Percentiles rank a stretch among this genome's conserved stretches.
phyloP scores from a whole-genome alignment of 2,329 filamentous ascomycete genomes.

The Apiospora arundinis region DNA sequence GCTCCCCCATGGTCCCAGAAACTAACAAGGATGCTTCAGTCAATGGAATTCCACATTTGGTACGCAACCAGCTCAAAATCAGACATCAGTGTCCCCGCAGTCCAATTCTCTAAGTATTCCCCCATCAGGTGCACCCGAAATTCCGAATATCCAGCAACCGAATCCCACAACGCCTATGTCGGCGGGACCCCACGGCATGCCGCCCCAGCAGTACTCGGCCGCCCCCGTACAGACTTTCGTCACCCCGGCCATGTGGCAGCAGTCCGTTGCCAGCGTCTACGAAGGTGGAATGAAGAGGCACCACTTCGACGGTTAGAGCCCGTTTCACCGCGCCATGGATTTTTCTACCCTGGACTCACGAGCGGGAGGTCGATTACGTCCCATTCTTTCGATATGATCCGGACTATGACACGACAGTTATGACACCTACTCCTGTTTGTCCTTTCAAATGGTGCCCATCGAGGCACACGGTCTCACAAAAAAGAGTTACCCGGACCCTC shows the following conservation, averaged over 20 bases:
- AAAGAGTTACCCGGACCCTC: background rate
- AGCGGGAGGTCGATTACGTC: background rate
- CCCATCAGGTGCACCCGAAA: conserved; percentile 60
- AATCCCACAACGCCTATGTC: conserved; percentile 53
- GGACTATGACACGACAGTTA: conserved; percentile 11
- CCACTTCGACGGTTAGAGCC: conserved; percentile 49
- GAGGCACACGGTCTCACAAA: background rate
- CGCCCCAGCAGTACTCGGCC: conserved; percentile 58
- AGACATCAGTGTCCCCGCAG: conserved; percentile 50
- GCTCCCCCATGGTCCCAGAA: background rate
- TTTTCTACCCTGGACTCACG: background rate
- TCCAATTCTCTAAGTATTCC: conserved; percentile 59
- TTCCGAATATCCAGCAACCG: conserved; percentile 61
- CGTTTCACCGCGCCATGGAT: background rate
- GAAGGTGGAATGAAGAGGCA: conserved; percentile 67
- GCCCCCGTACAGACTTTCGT: conserved; percentile 65
- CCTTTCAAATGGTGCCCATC: background rate
- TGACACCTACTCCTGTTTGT: conserved; percentile 1
- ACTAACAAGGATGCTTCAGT: conserved; percentile 54
- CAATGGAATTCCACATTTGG: conserved; percentile 97
- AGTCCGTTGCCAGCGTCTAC: conserved; percentile 73
- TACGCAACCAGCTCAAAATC: conserved; percentile 62
- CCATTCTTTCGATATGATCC: background rate
- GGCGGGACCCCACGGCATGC: conserved; percentile 52
- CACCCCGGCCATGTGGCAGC: conserved; percentile 76